phyloP scores from a whole-genome alignment of 2,329 filamentous ascomycete genomes.

The Alternaria tenuissima region DNA sequence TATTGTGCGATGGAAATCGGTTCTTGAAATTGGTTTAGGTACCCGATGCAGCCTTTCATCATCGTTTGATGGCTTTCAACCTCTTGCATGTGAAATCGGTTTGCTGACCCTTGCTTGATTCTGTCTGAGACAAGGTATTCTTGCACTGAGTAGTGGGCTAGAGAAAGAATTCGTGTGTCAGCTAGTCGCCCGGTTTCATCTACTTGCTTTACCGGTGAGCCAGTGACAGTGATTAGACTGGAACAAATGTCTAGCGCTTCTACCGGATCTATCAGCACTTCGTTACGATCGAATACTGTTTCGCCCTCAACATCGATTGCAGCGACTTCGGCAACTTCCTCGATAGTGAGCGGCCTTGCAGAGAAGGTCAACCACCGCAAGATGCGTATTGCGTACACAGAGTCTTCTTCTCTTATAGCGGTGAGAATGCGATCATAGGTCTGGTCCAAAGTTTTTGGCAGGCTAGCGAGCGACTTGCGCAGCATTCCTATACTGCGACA shows the following conservation, averaged over 20 bases:
- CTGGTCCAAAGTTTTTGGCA: constrained; percentile 36
- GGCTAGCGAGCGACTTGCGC: constrained; percentile 25
- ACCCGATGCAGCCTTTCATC: not conserved
- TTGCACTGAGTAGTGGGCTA: not conserved
- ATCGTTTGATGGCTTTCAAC: not conserved
- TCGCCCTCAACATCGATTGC: constrained; percentile 36
- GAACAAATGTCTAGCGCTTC: constrained; percentile 43
- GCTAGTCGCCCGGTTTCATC: too few relatives aligned
- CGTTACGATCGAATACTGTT: constrained; percentile 44
- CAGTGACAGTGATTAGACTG: constrained; percentile 39
- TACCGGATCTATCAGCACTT: constrained; percentile 45
- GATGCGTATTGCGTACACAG: constrained; percentile 29
- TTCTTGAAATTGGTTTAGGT: not conserved
- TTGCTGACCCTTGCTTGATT: not conserved
- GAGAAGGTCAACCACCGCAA: constrained; percentile 39
- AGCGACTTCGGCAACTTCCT: constrained; percentile 36
- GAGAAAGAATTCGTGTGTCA: not conserved
- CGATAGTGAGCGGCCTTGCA: constrained; percentile 24
- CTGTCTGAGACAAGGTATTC: not conserved
- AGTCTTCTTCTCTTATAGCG: constrained; percentile 26
- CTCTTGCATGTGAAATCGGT: not conserved
- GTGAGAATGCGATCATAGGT: constrained; percentile 41
- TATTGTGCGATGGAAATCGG: not conserved
- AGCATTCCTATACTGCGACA: too few relatives aligned
- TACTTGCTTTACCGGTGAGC: too few relatives aligned